These are phyloP conservation scores for Trichophyton verrucosum DNA, from an alignment of 2,329 filamentous ascomycete species.

Conservation along the genomic window DNA sequence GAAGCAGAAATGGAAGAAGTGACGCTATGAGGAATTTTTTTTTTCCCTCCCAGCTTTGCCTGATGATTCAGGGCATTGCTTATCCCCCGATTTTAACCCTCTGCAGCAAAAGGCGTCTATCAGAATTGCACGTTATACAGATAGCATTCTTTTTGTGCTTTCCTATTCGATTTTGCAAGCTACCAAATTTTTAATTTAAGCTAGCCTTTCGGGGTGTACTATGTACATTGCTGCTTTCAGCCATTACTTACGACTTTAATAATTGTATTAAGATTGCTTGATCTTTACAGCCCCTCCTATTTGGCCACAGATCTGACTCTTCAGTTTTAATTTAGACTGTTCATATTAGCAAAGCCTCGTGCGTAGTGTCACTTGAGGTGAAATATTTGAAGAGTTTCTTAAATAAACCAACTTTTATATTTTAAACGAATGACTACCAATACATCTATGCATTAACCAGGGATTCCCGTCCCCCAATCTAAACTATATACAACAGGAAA, in stretches of 20 bases:
- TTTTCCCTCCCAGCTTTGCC: background rate
- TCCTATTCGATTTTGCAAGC: background rate
- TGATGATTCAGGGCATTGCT: background rate
- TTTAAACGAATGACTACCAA: background rate
- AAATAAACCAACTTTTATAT: background rate
- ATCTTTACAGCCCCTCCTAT: background rate
- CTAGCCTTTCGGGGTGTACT: background rate
- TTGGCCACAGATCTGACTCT: background rate
- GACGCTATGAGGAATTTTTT: background rate
- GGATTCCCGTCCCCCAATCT: background rate
- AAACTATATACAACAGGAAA: background rate
- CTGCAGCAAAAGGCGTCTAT: background rate
- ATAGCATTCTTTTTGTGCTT: background rate
- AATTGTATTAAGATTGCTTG: background rate
- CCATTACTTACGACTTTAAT: background rate
- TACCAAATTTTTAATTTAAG: background rate
- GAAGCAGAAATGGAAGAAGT: constrained; percentile 6
- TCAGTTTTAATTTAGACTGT: background rate
- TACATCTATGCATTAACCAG: background rate
- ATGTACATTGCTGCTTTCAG: background rate
- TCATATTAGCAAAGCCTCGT: no score
- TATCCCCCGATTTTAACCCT: background rate
- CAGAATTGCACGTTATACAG: background rate
- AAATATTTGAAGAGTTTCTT: no score
- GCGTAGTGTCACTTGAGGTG: no score